Evolutionary conservation across 441 rosid genomes (phyloP), one percentile per base, ranked within the genome.

Genomic region (Mallotus repandus): DNA sequence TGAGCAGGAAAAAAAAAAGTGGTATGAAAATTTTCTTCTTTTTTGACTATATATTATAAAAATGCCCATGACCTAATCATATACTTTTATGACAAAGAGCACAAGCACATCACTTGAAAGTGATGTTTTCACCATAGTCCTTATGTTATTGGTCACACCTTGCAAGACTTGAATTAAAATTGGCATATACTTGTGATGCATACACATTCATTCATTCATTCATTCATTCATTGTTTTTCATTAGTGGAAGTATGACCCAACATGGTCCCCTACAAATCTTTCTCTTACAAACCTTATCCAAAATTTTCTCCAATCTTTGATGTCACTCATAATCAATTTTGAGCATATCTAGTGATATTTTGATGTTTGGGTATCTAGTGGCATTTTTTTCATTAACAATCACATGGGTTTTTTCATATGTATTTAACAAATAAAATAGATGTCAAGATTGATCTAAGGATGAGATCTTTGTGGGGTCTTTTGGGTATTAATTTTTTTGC

Each of bases 161-260:
- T 66, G 60, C 58, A 69, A 56, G 66, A 57, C 62, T 75, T 56
- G 66, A 56, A 38, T 38, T 38, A 9, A 63, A 18, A 53, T 46
- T 69, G 59, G 54, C 60, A 58, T 57, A 2, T 15, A 68, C 15
- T 21, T 14, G 8, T 4, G 10, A 22, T 55, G 22, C 64, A 63
- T 55, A 25, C 35, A 21, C 18, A n/a, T 43, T 21, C 9, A 35
- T 46, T 61, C 29, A 12, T 29, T 25, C 19, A n/a, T 43, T 21
- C 9, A 35, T 46, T 61, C 29, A 12, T 29, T 25, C 19, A n/a
- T 25, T 22, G n/a, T 21, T 48, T 8, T 14, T 7, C 16, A 3
- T 46, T 62, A 74, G 81, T 79, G 85, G 82, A 79, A 71, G 10
- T 63, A 71, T 79, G 81, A 79, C 79, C 75, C 57, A 68, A 58